These are phyloP conservation scores for Colletotrichum liriopes DNA, from an alignment of 2,329 filamentous ascomycete genomes.

Conservation along the genomic window DNA sequence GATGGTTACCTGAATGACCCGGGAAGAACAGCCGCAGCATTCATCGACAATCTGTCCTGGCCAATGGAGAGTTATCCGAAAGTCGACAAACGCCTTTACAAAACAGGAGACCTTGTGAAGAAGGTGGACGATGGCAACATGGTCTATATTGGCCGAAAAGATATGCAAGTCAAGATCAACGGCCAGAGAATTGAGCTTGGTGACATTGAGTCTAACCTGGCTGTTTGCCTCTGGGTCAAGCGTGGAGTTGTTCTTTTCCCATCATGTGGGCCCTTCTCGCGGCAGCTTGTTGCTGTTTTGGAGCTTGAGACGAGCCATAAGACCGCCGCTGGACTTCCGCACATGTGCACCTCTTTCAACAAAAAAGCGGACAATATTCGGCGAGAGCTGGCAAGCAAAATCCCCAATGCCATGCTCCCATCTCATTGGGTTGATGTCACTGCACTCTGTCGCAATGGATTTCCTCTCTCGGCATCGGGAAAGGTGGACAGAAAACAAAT, in stretches of 20 bases:
- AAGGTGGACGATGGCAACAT: conserved; percentile 36
- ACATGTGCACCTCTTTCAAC: neutral
- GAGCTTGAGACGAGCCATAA: neutral
- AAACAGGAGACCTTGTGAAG: conserved; percentile 60
- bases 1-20: conserved; percentile 65
- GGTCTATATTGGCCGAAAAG: conserved; percentile 44
- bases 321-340: neutral
- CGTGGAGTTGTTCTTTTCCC: conserved; percentile 22
- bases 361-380: neutral
- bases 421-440: conserved; percentile 13
- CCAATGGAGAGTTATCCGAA: conserved; percentile 38
- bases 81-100: conserved; percentile 54
- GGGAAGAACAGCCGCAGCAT: conserved; percentile 61
- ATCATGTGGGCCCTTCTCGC: neutral
- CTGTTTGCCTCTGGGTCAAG: neutral
- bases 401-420: conserved; percentile 27
- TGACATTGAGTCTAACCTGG: conserved; percentile 43
- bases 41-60: conserved; percentile 61
- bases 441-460: neutral
- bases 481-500: conserved; percentile 18
- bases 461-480: neutral
- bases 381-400: conserved; percentile 2
- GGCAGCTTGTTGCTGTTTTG: conserved; percentile 19
- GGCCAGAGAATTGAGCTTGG: conserved; percentile 47
- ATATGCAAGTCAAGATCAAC: conserved; percentile 46